These are phyloP conservation scores for Vicia faba DNA, from an alignment of 306 rosid species.

Conservation along the genomic window DNA sequence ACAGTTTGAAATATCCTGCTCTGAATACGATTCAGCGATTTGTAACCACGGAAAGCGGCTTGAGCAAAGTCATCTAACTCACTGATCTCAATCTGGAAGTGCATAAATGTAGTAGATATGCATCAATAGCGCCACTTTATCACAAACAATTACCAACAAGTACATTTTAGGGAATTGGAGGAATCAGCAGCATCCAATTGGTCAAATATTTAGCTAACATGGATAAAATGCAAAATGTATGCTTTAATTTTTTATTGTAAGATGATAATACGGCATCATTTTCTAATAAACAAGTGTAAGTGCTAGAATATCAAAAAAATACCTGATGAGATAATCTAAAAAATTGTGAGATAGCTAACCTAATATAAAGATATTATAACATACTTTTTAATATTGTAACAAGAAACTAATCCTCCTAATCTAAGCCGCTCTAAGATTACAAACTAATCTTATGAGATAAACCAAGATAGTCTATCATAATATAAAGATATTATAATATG, in stretches of 20 bases:
- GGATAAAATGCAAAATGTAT: slow-evolving; percentile 17
- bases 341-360: not conserved
- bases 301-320: not conserved
- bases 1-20: slow-evolving; percentile 89
- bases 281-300: slow-evolving; percentile 21
- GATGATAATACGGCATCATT: slow-evolving; percentile 19
- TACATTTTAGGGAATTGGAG: slow-evolving; percentile 20
- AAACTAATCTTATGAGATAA: not conserved
- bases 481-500: not conserved
- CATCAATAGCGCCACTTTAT: slow-evolving; percentile 31
- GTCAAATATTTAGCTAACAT: not conserved
- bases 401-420: not conserved
- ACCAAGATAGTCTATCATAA: not conserved
- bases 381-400: not conserved
- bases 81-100: slow-evolving; percentile 75
- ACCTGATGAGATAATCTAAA: not conserved
- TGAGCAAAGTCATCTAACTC: slow-evolving; percentile 97
- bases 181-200: slow-evolving; percentile 31
- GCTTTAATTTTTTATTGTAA: slow-evolving; percentile 4
- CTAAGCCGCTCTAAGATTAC: not conserved
- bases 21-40: slow-evolving; percentile 85
- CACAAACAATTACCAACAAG: slow-evolving; percentile 24
- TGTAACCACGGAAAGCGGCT: slow-evolving; percentile 96
- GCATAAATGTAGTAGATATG: slow-evolving; percentile 34
- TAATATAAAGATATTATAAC: not conserved